Percentiles rank a stretch among this genome's conserved stretches.
phyloP scores from a whole-genome alignment of 345 rosid genomes.

The Mangifera indica region DNA sequence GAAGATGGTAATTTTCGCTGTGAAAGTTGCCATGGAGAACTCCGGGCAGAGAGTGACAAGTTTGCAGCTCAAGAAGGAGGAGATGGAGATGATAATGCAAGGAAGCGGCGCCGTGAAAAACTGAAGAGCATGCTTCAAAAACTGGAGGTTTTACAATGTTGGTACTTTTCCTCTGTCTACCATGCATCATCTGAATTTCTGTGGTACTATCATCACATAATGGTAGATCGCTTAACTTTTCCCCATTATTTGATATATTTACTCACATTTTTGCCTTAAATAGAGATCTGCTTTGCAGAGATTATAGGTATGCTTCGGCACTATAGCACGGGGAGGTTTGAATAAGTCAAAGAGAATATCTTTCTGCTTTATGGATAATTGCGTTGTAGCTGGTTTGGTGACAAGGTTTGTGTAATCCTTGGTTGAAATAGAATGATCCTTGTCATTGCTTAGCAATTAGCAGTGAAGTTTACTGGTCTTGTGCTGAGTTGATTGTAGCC shows the following conservation, averaged over 20 bases:
- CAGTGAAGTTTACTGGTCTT: no score
- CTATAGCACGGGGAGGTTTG: neutral
- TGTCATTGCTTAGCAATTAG: neutral
- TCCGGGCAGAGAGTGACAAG: constrained; percentile 89
- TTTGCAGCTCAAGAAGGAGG: constrained; percentile 75
- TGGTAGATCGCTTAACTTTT: neutral
- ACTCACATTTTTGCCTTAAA: neutral
- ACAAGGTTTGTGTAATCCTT: neutral
- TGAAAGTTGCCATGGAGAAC: constrained; percentile 84
- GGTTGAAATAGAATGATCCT: neutral
- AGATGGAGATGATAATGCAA: constrained; percentile 91
- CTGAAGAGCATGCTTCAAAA: constrained; percentile 73
- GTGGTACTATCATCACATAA: neutral
- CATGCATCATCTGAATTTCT: constrained; percentile 3
- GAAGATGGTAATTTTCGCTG: constrained; percentile 83
- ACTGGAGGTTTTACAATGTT: constrained; percentile 50
- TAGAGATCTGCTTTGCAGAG: neutral
- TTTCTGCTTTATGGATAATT: neutral
- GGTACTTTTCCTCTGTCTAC: constrained; percentile 2
- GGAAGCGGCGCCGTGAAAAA: constrained; percentile 76
- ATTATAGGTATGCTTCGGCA: neutral
- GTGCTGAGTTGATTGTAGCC: no score
- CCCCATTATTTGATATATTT: neutral
- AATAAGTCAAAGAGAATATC: neutral
- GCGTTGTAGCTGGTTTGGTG: neutral